Base-by-base conservation (phyloP, 495 filamentous ascomycete genomes). In the Talaromyces thailandensis region DNA sequence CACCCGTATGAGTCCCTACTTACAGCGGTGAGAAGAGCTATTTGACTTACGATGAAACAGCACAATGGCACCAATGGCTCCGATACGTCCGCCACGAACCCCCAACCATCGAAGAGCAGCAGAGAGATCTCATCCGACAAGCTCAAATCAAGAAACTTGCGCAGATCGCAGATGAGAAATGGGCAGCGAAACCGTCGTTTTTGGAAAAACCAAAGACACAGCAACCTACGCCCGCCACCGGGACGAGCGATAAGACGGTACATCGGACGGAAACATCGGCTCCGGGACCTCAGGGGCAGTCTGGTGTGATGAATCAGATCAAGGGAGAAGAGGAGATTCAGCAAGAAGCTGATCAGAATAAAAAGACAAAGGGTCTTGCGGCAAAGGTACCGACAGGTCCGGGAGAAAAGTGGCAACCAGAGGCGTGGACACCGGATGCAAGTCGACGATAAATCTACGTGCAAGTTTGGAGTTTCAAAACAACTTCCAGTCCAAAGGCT, bases 21-120 rank as follows among this genome's bases (percentile, higher is more conserved):
- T 64, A 16, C 31, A 25, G 16, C 14, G 12, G 18, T 28, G 8
- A 28, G 4, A 51, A 14, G 18, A 14, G 21, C 5, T 1, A 6
- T 28, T 35, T 32, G 52, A 56, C 62, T 62, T 8, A 69, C 65
- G 21, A n/a, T 63, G 7, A 69, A 62, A 66, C 77, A 76, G 89
- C 93, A 1, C 86, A 88, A 77, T 98, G 94, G 94, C 90, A 93
- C 72, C 93, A 97, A 71, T 98, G 94, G 94, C 86, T 98, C 12
- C 91, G 95, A 40, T 83, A 95, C 66, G 89, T 90, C 8, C 88
- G 94, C 4, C 18, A 68, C 6, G 70, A 83, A 6, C 79, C 95
- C 0, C 94, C 94, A 0, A 84, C 83, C 0, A 74, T 96, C 18
- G 66, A 78, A 18, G 94, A 98, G 72, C 93, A 95, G 66, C 75